Percentiles rank a stretch among this genome's conserved stretches.
Conservation (phyloP, 1,284 basidiomycete species). For the Ustilago nuda region DNA sequence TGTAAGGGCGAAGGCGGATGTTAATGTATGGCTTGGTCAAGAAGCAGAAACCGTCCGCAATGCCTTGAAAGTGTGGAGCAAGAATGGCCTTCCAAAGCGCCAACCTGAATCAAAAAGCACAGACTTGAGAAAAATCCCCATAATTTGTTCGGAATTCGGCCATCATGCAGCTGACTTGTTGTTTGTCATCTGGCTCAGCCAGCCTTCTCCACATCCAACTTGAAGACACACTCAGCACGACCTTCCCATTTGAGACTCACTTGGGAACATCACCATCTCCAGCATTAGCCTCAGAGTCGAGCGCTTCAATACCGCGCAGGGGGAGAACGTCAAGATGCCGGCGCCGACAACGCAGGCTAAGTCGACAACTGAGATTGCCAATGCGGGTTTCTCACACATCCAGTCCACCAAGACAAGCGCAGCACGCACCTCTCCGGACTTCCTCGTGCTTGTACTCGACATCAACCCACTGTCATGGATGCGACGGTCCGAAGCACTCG, state of each 20-base stretch:
- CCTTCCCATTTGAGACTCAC: background rate
- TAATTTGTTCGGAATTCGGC: conserved; percentile 6
- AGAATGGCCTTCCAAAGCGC: background rate
- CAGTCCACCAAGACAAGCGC: conserved; percentile 27
- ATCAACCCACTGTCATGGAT: conserved; percentile 61
- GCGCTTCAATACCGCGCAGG: background rate
- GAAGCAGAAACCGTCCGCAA: background rate
- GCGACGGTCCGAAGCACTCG: conserved; percentile 27
- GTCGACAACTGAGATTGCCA: conserved; percentile 48
- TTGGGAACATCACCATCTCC: background rate
- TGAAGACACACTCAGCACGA: conserved; percentile 5
- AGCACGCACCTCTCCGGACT: conserved; percentile 50
- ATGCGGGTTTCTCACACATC: conserved; percentile 50
- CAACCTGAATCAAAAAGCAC: conserved; percentile 15
- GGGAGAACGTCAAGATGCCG: conserved; percentile 21
- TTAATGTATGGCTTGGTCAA: background rate
- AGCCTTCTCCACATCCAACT: conserved; percentile 7
- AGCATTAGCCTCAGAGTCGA: background rate
- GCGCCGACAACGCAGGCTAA: conserved; percentile 32
- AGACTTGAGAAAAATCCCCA: conserved; percentile 10
- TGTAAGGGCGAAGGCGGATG: background rate
- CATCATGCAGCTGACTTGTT: conserved; percentile 12
- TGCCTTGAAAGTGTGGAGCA: conserved; percentile 11
- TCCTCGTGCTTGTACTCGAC: conserved; percentile 65
- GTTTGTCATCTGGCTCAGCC: background rate